Evolutionary conservation across 1,284 basidiomycete genomes (phyloP), one percentile per base, ranked within the genome.

Genomic region (Sporisorium exsertum): DNA sequence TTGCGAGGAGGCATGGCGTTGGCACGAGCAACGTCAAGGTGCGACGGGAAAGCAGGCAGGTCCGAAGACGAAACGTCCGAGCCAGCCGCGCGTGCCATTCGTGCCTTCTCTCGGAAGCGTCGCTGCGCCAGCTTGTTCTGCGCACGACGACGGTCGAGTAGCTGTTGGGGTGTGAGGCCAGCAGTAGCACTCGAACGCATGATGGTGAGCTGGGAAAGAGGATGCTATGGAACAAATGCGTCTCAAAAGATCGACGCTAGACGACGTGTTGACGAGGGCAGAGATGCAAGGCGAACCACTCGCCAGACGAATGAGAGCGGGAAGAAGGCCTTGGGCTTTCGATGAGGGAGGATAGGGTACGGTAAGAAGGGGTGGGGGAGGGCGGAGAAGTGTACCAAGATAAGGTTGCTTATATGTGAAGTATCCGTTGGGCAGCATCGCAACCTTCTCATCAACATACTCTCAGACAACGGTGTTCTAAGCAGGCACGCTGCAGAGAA

Each of bases 101-200:
- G 66, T 33, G 66, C 68, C 32, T 77, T 77, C 20, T 74, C 70
- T 26, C 75, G 62, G 42, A 70, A 77, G 2, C 71, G 64, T 32
- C 75, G 52, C 52, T 77, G 75, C 9, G 71, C 75, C 18, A 77
- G 59, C 55, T 73, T 77, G 58, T 77, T 77, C 66, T 77, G 75
- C 32, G 75, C 75, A 52, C 75, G 63, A 32, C 75, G 64, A 26
- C 71, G 67, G 20, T 77, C 75, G 20, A 77, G 66, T 46, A 74
- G 62, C 59, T 77, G 67, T 43, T 77, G 75, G 22, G 75, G 57
- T 5, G 59, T 66, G 45, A 74, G 72, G 16, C 72, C 66, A 9
- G 64, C 66, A 26, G 72, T 74, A n/a, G 60, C 58, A 54, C 59
- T 58, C 10, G 72, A 70, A 29, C 72, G 72, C 72, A 74, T 74